Evolutionary conservation across 148 eudicot species (phyloP), one percentile per base, ranked within the genome.

Genomic region (Persicaria maculosa): DNA sequence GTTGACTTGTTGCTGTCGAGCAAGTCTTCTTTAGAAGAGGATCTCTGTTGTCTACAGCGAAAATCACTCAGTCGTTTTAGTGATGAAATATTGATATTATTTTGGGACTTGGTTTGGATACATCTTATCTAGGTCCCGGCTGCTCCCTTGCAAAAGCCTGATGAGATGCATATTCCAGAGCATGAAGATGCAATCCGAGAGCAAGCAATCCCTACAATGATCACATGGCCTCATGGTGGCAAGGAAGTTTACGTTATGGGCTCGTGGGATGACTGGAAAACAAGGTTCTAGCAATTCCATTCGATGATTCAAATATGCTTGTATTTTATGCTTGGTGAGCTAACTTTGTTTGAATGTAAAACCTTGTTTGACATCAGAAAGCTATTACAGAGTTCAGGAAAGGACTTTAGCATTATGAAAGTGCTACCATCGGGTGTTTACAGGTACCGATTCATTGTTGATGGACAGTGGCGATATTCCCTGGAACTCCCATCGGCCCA

Each of bases 201-300:
- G 76, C 83, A 81, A 69, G 85, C 86, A 61, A 86, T 90, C 73
- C 96, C 93, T 5, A 86, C 90, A 16, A 85, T 88, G 90, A 86
- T 93, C 73, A 86, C 87, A 25, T 93, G 98, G 98, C 82, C 79
- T 76, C 79, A 80, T 72, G 88, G 83, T 73, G 98, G 86, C 67
- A 87, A 87, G 75, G 88, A 89, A 64, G 96, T 93, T 62, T 81
- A 84, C 50, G 87, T 93, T 55, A 89, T 86, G 83, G 98, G 98
- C 4, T 93, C 98, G 64, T 93, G 98, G 98, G 98, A 93, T 83
- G 77, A 85, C 54, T 93, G 96, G 96, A 87, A 83, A 77, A 80
- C 91, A 62, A 93, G 93, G 97, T 93, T 78, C 11, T 52, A 57
- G 47, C n/a, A 25, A 1, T 3, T 36, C 20, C 80, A 59, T 40